A percentile compares a stretch with the other conserved stretches of the same genome.
Evolutionary conservation across 148 eudicot species (phyloP).

Genomic region (Nepenthes mirabilis): DNA sequence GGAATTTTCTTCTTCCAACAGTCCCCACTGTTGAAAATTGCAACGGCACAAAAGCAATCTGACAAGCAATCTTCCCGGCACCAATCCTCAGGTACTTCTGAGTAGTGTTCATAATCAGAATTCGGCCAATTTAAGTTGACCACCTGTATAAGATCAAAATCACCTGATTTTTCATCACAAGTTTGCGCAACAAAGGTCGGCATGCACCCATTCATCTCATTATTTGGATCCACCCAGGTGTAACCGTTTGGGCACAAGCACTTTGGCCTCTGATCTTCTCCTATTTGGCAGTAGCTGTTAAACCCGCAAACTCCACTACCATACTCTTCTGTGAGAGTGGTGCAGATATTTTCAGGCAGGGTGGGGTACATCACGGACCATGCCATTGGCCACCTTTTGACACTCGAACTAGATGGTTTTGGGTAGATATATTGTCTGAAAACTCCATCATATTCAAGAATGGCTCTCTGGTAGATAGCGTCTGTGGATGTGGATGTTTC

Average conservation of each 20-base stretch:
- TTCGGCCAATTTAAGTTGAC: neutral
- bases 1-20: constrained; percentile 4
- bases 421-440: constrained; percentile 5
- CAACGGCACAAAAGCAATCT: constrained; percentile 5
- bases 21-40: neutral
- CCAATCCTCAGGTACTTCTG: neutral
- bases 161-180: constrained; percentile 2
- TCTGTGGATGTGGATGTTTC: neutral
- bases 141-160: neutral
- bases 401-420: neutral
- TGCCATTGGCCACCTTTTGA: too few relatives aligned
- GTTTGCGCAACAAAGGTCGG: constrained; percentile 7
- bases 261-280: constrained; percentile 7
- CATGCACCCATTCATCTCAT: constrained; percentile 3
- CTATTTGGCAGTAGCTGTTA: constrained; percentile 6
- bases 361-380: too few relatives aligned
- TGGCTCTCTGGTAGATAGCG: constrained; percentile 1
- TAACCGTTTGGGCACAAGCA: constrained; percentile 11
- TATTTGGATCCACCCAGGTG: neutral
- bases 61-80: neutral
- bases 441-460: constrained; percentile 11
- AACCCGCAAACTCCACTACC: constrained; percentile 3
- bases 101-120: neutral
- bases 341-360: too few relatives aligned
- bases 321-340: too few relatives aligned